A percentile compares a stretch with the other conserved stretches of the same genome.
These are phyloP conservation scores for Lepidium sativum DNA, from an alignment of 345 rosid species.

Conservation along the genomic window DNA sequence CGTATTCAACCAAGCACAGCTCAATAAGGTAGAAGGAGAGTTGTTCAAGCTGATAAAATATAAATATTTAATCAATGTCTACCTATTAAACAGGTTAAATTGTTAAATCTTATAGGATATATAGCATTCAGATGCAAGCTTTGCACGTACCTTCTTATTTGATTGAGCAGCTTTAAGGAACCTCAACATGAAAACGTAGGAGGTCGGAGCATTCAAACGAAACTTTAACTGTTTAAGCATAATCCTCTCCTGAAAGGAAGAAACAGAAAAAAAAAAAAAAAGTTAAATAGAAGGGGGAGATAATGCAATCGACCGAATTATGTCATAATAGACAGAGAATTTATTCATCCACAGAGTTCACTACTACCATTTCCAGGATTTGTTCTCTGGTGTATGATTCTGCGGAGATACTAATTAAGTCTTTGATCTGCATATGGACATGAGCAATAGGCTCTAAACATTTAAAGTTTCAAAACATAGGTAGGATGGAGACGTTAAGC, in stretches of 20 bases:
- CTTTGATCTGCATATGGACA: constrained; percentile 55
- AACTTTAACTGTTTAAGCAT: constrained; percentile 70
- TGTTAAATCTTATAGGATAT: too few relatives aligned
- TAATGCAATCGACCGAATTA: neutral
- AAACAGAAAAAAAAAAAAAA: neutral
- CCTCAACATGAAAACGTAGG: constrained; percentile 88
- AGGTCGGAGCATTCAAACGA: constrained; percentile 77
- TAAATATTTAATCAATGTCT: neutral
- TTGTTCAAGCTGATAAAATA: constrained; percentile 59
- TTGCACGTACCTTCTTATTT: constrained; percentile 44
- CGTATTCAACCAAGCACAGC: constrained; percentile 69
- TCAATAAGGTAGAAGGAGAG: constrained; percentile 80
- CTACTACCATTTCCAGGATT: constrained; percentile 60
- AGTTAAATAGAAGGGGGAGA: neutral
- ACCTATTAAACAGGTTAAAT: neutral
- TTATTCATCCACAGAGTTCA: neutral
- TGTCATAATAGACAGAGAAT: neutral
- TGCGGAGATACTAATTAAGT: constrained; percentile 77
- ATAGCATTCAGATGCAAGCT: constrained; percentile 1
- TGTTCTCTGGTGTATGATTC: constrained; percentile 75
- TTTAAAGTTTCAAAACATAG: neutral
- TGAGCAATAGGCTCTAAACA: neutral
- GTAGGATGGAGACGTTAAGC: neutral
- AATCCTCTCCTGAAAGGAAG: constrained; percentile 56
- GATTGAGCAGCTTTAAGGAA: constrained; percentile 93